phyloP scores from a whole-genome alignment of 2,329 filamentous ascomycete species.

The Gaeumannomyces tritici region DNA sequence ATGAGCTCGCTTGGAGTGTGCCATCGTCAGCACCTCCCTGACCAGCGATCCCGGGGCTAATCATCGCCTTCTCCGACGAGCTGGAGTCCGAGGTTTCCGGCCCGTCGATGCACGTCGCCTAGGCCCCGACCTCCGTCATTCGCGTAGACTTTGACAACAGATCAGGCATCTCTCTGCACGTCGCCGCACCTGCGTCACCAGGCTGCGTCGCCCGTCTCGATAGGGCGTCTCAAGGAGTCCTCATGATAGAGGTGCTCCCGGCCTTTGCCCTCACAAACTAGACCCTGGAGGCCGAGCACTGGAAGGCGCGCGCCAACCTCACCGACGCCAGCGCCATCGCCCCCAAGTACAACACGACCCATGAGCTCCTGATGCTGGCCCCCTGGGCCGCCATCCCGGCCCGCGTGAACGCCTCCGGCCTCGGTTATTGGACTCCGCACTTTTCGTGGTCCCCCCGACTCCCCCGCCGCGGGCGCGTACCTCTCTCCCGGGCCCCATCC shows the following conservation, averaged over 20 bases:
- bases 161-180: too few relatives aligned
- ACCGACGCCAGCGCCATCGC: background rate
- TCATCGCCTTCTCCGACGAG: constrained; percentile 16
- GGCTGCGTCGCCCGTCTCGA: background rate
- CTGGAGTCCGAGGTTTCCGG: background rate
- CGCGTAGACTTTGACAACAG: too few relatives aligned
- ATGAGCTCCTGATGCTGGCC: background rate
- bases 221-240: background rate
- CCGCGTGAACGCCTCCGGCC: constrained; percentile 6
- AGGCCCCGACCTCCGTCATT: background rate
- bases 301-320: constrained; percentile 5
- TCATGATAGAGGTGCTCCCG: background rate
- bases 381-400: constrained; percentile 6
- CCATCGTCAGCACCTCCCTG: too few relatives aligned
- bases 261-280: constrained; percentile 4
- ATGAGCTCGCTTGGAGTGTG: too few relatives aligned
- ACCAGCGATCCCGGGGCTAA: too few relatives aligned
- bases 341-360: constrained; percentile 5
- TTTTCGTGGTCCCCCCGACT: background rate
- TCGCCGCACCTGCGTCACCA: background rate
- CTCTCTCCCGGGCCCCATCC: too few relatives aligned
- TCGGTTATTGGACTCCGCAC: constrained; percentile 4
- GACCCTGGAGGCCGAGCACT: constrained; percentile 8
- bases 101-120: background rate
- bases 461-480: too few relatives aligned